Evolutionary conservation across 2,329 filamentous ascomycete species (phyloP), one percentile per base, ranked within the genome.

Genomic region (Stagonosporopsis rhizophila): DNA sequence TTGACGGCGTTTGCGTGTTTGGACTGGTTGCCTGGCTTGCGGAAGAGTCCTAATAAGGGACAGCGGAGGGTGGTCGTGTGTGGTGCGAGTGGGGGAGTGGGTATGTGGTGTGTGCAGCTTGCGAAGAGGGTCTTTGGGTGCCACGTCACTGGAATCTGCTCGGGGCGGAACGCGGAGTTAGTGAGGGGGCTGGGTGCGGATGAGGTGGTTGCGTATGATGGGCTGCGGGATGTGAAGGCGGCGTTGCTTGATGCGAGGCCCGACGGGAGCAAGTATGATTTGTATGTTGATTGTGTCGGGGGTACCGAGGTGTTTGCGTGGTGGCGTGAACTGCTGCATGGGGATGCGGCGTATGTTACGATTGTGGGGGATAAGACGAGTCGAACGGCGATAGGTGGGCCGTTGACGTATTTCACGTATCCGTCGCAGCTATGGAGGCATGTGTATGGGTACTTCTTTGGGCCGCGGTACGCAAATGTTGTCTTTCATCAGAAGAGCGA

Each of bases 221-320:
- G 58, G 1, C 70, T 64, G 4, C 64, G 71, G 6, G 72, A 80
- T 54, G 58, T 68, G 0, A 59, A 74, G 4, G 44, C 60, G 17
- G 58, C 61, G 1, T 64, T 85, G 1, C 59, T 78, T 1, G 59
- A 66, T 0, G 59, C 76, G 32, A 59, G 20, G 28, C 60, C n/a
- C 57, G 39, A 44, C 2, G 63, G 72, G 0, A 77, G 80, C 40
- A 67, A 71, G 44, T 71, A 64, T 20, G 75, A 83, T 63, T 64
- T 78, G 39, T 78, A 85, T 47, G 75, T 84, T 40, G 83, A 85
- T 61, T 80, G 79, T 40, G 75, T 81, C 4, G 83, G 83, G 12
- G 76, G 76, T 20, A 80, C 83, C 41, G 66, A 78, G 2, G 70
- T 85, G 19, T 85, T 80, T 62, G 53, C 62, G 8, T 56, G 65